phyloP scores from a whole-genome alignment of 2,329 filamentous ascomycete species.

The Neonectria magnoliae region DNA sequence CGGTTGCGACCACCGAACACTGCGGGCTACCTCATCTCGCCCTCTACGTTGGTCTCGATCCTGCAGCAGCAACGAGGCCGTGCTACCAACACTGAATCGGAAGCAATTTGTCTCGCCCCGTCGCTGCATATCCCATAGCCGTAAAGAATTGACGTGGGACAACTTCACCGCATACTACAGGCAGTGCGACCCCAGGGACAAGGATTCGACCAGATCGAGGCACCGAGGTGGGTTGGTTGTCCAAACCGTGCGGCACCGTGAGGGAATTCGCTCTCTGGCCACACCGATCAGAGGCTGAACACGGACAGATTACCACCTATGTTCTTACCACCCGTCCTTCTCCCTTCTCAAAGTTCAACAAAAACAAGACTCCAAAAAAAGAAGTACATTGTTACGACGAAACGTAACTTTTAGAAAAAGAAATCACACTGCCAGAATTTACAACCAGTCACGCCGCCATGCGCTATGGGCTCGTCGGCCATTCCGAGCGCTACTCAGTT shows the following conservation, averaged over 20 bases:
- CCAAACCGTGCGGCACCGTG: background rate
- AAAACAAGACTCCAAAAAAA: background rate
- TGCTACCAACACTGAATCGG: slow-evolving; percentile 12
- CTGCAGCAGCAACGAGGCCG: slow-evolving; percentile 28
- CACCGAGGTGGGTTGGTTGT: background rate
- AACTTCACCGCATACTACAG: slow-evolving; percentile 18
- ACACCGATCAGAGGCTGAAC: background rate
- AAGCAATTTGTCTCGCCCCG: slow-evolving; percentile 8
- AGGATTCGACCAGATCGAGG: slow-evolving; percentile 8
- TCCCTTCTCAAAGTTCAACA: background rate
- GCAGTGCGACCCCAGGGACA: slow-evolving; percentile 14
- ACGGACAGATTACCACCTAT: background rate
- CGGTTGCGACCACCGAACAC: slow-evolving; percentile 9
- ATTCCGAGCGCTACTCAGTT: slow-evolving; percentile 33
- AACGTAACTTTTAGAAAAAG: slow-evolving; percentile 18
- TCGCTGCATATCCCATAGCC: background rate
- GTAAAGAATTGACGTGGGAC: slow-evolving; percentile 9
- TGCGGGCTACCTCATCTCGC: slow-evolving; percentile 22
- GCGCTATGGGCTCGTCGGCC: slow-evolving; percentile 28
- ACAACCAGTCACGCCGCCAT: slow-evolving; percentile 15
- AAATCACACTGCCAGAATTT: slow-evolving; percentile 7
- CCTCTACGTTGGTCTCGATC: slow-evolving; percentile 25
- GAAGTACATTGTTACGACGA: slow-evolving; percentile 7
- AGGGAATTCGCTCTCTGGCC: background rate
- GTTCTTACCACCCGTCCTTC: background rate